Conservation (phyloP, 2,329 filamentous ascomycete genomes). For the Colletotrichum gigasporum region DNA sequence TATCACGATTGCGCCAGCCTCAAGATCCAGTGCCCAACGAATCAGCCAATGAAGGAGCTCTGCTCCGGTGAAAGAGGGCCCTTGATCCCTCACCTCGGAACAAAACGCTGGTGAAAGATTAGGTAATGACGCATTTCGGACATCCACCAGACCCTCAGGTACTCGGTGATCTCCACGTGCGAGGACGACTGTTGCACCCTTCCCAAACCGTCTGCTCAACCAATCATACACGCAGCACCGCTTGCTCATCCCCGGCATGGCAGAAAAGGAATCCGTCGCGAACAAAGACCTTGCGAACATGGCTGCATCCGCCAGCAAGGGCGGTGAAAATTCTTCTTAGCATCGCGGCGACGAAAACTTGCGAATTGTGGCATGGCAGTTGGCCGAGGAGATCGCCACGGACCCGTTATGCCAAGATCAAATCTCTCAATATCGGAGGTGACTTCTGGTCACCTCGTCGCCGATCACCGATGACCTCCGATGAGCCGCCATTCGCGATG, state of each 20-base stretch:
- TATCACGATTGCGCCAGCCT: background rate
- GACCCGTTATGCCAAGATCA: background rate
- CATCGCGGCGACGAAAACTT: background rate
- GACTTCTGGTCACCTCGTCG: background rate
- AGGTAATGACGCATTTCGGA: background rate
- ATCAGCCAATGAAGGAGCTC: background rate
- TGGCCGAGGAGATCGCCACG: background rate
- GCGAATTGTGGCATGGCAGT: background rate
- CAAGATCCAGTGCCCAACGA: background rate
- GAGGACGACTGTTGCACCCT: background rate
- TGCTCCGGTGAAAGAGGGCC: background rate
- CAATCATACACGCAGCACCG: background rate
- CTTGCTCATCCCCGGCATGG: background rate
- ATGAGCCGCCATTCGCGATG: background rate
- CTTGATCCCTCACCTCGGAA: background rate
- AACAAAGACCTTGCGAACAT: background rate
- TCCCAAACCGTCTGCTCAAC: background rate
- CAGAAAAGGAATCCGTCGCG: slow-evolving; percentile 2
- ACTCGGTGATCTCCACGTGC: slow-evolving; percentile 8
- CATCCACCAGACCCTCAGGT: background rate
- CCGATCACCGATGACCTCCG: background rate
- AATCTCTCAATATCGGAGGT: background rate
- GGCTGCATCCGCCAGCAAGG: background rate
- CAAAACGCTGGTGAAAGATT: background rate
- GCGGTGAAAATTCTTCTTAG: background rate